phyloP scores from a whole-genome alignment of 805 yeast species.

The Barnettozyma wickerhamii region DNA sequence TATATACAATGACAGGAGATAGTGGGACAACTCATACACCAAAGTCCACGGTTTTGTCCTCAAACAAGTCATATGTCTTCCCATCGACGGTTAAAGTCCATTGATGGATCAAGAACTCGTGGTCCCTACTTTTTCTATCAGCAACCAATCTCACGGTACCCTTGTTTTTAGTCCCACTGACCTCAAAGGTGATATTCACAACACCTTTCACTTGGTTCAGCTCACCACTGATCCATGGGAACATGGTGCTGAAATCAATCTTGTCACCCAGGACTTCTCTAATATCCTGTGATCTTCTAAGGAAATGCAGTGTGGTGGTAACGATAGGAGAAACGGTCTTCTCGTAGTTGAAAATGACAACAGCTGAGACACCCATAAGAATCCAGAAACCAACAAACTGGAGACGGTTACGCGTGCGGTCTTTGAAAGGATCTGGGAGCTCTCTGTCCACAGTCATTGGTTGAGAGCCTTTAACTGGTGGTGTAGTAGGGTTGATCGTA shows the following conservation, averaged over 20 bases:
- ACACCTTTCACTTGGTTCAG: conserved; percentile 79
- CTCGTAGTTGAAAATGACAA: conserved; percentile 86
- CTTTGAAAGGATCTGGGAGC: conserved; percentile 74
- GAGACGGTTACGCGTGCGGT: conserved; percentile 43
- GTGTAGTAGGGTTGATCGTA: neutral
- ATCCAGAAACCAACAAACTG: conserved; percentile 53
- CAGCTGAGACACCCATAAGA: conserved; percentile 50
- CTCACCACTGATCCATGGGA: conserved; percentile 89
- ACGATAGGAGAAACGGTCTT: conserved; percentile 87
- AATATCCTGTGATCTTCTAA: conserved; percentile 70
- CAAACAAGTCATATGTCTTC: conserved; percentile 42
- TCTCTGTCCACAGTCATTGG: conserved; percentile 54
- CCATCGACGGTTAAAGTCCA: conserved; percentile 56
- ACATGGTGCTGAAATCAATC: conserved; percentile 64
- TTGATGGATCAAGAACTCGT: conserved; percentile 53
- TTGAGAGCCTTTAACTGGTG: conserved; percentile 3
- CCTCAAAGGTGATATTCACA: conserved; percentile 67
- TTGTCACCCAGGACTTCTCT: conserved; percentile 65
- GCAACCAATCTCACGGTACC: conserved; percentile 64
- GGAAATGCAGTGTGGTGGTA: conserved; percentile 77
- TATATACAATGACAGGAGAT: too few species aligned
- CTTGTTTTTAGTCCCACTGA: conserved; percentile 60
- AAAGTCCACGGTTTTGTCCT: conserved; percentile 38
- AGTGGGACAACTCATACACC: too few species aligned
- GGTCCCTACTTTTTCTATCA: conserved; percentile 54